Conservation (phyloP, 345 rosid genomes). For the Arabidopsis arenosa region DNA sequence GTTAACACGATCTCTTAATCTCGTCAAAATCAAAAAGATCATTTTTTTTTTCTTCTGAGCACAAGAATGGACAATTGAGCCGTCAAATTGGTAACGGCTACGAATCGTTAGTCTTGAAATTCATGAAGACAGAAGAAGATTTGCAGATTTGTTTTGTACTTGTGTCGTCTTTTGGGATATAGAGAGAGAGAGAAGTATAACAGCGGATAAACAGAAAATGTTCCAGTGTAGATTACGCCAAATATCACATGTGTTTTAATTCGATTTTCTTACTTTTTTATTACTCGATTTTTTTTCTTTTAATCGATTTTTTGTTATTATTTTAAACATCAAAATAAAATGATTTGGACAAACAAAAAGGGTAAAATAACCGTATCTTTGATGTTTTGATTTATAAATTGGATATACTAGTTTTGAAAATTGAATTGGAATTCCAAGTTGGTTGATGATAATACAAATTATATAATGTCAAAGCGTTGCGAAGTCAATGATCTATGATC, state of each 20-base stretch:
- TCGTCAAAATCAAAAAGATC: background rate
- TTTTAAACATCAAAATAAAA: too few relatives aligned
- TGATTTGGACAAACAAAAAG: too few relatives aligned
- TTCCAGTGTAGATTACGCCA: slow-evolving; percentile 34
- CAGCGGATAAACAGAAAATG: slow-evolving; percentile 33
- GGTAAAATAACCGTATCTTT: background rate
- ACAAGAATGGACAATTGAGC: background rate
- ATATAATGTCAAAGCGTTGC: background rate
- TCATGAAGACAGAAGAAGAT: slow-evolving; percentile 16
- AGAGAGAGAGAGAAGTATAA: slow-evolving; percentile 17
- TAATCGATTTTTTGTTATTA: background rate
- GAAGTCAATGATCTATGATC: background rate
- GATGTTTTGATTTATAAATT: background rate
- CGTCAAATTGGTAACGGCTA: background rate
- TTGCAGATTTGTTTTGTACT: slow-evolving; percentile 21
- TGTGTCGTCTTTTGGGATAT: background rate
- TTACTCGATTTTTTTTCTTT: background rate
- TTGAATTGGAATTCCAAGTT: background rate
- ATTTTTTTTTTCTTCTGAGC: slow-evolving; percentile 7
- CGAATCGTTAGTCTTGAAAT: background rate
- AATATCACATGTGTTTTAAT: slow-evolving; percentile 36
- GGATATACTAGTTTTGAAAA: background rate
- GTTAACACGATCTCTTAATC: slow-evolving; percentile 27
- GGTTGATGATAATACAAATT: background rate
- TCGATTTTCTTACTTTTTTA: slow-evolving; percentile 5